Conservation (phyloP, 768 basidiomycete species). For the Hypsizygus marmoreus region DNA sequence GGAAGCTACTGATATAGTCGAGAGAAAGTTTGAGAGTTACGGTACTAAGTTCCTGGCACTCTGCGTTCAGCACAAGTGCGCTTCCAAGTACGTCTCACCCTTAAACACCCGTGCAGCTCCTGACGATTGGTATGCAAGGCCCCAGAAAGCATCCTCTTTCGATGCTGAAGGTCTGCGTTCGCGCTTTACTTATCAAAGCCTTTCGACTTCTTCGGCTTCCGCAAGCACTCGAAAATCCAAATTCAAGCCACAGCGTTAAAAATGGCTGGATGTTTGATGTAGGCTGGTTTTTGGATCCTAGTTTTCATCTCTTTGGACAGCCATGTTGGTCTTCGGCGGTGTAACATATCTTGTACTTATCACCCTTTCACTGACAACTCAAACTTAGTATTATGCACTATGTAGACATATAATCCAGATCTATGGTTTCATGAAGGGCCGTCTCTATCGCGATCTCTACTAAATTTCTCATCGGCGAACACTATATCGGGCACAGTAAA, state of each 20-base stretch:
- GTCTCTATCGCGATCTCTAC: too few species aligned
- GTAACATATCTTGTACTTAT: too few species aligned
- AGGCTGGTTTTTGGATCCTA: too few species aligned
- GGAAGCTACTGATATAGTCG: slow-evolving; percentile 38
- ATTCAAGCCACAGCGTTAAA: slow-evolving; percentile 30
- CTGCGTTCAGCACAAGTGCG: slow-evolving; percentile 33
- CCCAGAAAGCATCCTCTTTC: slow-evolving; percentile 14
- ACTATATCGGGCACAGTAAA: slow-evolving; percentile 32
- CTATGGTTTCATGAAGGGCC: too few species aligned
- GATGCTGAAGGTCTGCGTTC: slow-evolving; percentile 27
- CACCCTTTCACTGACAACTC: too few species aligned
- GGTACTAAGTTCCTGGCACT: slow-evolving; percentile 40
- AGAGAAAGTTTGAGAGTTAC: slow-evolving; percentile 31
- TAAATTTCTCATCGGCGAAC: slow-evolving; percentile 50
- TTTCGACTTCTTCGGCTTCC: slow-evolving; percentile 10
- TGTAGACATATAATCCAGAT: background rate
- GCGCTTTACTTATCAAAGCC: slow-evolving; percentile 32
- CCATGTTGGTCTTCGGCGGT: too few species aligned
- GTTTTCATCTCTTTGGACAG: too few species aligned
- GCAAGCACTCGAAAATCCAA: slow-evolving; percentile 22
- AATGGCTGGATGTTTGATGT: background rate
- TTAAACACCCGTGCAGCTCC: background rate
- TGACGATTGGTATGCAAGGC: background rate
- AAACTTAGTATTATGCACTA: too few species aligned
- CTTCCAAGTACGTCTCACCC: slow-evolving; percentile 11